Evolutionary conservation across 768 basidiomycete species (phyloP).

Genomic region (Suillus subaureus): DNA sequence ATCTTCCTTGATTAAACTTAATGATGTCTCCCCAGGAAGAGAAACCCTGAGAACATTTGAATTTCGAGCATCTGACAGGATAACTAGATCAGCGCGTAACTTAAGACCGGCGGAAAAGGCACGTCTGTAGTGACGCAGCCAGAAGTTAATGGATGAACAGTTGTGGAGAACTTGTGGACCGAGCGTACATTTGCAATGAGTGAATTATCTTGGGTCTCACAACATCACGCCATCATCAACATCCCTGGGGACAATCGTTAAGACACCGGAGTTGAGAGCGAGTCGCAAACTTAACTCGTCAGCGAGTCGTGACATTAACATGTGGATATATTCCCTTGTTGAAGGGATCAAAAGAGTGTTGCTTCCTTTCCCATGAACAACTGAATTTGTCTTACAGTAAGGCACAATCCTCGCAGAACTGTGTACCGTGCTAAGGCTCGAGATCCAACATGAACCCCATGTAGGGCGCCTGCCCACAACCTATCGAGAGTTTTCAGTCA

Average conservation of each 20-base stretch:
- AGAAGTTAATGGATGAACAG: neutral
- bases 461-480: neutral
- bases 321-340: neutral
- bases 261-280: neutral
- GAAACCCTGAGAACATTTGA: neutral
- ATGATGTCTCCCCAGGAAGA: neutral
- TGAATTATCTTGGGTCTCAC: neutral
- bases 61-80: neutral
- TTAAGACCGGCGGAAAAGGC: neutral
- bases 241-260: neutral
- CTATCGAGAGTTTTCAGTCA: neutral
- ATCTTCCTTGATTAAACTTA: neutral
- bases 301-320: neutral
- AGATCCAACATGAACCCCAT: neutral
- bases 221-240: neutral
- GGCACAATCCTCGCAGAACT: neutral
- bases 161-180: neutral
- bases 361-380: constrained; percentile 5
- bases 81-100: neutral
- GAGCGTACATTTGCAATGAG: neutral
- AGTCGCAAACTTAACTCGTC: neutral
- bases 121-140: neutral
- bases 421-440: neutral
- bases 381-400: neutral
- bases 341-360: neutral